phyloP scores from a whole-genome alignment of 805 yeast genomes.

The Barnettozyma sp. region DNA sequence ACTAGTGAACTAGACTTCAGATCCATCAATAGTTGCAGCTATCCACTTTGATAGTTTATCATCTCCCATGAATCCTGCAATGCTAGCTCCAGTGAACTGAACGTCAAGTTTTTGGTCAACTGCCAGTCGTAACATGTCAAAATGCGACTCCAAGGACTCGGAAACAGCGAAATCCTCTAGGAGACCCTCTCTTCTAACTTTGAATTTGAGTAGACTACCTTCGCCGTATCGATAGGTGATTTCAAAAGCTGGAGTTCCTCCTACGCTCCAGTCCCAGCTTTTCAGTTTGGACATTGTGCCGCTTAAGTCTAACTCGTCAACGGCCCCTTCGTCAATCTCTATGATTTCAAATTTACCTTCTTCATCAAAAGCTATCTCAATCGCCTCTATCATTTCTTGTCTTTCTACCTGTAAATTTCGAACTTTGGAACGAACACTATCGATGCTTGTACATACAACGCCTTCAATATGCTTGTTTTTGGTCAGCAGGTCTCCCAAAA shows the following conservation, averaged over 20 bases:
- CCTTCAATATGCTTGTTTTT: conserved; percentile 24
- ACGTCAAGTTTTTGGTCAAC: conserved; percentile 26
- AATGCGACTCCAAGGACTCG: conserved; percentile 22
- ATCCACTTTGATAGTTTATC: conserved; percentile 40
- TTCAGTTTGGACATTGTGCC: conserved; percentile 40
- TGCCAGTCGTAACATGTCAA: conserved; percentile 30
- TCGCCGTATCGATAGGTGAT: conserved; percentile 28
- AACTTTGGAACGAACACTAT: conserved; percentile 78
- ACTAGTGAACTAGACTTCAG: conserved; percentile 13
- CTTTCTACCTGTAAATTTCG: conserved; percentile 47
- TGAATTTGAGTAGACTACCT: conserved; percentile 24
- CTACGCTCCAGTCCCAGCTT: conserved; percentile 71
- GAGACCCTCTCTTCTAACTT: conserved; percentile 46
- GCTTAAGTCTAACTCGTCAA: conserved; percentile 20
- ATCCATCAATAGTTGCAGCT: conserved; percentile 40
- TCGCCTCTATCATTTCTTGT: conserved; percentile 38
- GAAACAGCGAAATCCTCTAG: conserved; percentile 22
- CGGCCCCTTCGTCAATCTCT: conserved; percentile 19
- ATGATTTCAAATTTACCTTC: conserved; percentile 20
- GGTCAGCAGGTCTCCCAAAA: conserved; percentile 52
- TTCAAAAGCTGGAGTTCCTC: conserved; percentile 68
- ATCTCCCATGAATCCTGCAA: conserved; percentile 39
- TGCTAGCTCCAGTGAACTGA: conserved; percentile 35
- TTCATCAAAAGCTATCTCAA: conserved; percentile 23
- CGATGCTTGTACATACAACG: conserved; percentile 42